phyloP scores from a whole-genome alignment of 306 rosid genomes.

The Castanopsis chinensis region DNA sequence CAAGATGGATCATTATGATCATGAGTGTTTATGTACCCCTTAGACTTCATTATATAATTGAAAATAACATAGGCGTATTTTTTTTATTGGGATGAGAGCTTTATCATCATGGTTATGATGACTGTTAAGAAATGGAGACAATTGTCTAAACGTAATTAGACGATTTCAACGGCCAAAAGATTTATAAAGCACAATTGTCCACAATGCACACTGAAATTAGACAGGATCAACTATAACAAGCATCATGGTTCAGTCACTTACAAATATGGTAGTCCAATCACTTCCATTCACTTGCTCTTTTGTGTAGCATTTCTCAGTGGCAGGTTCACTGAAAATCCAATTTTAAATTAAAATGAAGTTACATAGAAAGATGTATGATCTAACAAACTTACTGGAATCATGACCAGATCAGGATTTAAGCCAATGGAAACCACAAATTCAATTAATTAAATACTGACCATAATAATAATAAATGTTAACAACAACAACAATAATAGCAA shows the following conservation, averaged over 20 bases:
- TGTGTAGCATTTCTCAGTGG: conserved; percentile 48
- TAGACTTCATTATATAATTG: too few species aligned
- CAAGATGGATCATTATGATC: too few species aligned
- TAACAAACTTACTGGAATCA: not conserved
- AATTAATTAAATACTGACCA: not conserved
- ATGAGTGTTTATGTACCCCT: too few species aligned
- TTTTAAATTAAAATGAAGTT: conserved; percentile 1
- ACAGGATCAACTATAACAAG: conserved; percentile 45
- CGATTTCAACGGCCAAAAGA: not conserved
- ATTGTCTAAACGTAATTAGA: too few species aligned
- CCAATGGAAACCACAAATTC: not conserved
- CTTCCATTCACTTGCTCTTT: conserved; percentile 33
- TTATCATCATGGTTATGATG: too few species aligned
- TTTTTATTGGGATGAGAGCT: too few species aligned
- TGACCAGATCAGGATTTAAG: not conserved
- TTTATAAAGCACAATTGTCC: not conserved
- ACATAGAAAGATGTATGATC: not conserved
- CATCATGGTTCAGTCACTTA: conserved; percentile 71
- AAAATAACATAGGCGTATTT: too few species aligned
- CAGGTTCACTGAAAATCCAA: conserved; percentile 67
- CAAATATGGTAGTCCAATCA: conserved; percentile 67
- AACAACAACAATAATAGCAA: not conserved
- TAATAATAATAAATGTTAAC: not conserved
- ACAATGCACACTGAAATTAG: not conserved
- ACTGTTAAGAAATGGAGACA: too few species aligned